Conservation (phyloP, 768 basidiomycete species). For the Pleurotus djamor region DNA sequence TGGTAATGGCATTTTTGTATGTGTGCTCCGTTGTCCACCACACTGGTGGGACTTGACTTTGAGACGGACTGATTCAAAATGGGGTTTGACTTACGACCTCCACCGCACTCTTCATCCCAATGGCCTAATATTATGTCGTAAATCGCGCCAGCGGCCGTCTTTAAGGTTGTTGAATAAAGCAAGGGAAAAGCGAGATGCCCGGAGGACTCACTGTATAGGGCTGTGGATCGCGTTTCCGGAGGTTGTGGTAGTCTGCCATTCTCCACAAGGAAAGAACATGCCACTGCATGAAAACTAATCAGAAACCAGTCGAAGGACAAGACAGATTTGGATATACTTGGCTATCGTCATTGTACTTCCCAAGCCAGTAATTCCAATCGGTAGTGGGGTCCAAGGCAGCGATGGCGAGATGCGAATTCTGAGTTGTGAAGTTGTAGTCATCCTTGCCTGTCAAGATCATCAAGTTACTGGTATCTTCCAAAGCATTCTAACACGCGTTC, state of each 20-base stretch:
- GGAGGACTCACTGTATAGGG: constrained; percentile 24
- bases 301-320: not conserved
- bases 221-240: constrained; percentile 28
- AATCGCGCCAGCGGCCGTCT: constrained; percentile 34
- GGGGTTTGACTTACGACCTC: constrained; percentile 35
- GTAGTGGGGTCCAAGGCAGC: constrained; percentile 34
- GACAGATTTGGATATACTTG: constrained; percentile 17
- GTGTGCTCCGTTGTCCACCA: constrained; percentile 57
- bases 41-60: constrained; percentile 24
- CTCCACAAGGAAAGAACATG: constrained; percentile 56
- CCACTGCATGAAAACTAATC: constrained; percentile 34
- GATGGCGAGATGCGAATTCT: constrained; percentile 42
- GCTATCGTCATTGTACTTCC: constrained; percentile 54
- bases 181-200: not conserved
- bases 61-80: too few relatives aligned
- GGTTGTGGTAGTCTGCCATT: constrained; percentile 48
- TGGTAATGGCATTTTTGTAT: constrained; percentile 62
- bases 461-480: constrained; percentile 58
- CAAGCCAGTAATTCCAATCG: constrained; percentile 41
- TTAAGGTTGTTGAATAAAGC: not conserved
- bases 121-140: constrained; percentile 50
- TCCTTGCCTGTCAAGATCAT: constrained; percentile 49
- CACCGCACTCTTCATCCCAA: constrained; percentile 50
- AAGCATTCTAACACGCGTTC: constrained; percentile 39
- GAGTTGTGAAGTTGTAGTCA: constrained; percentile 36